Base-by-base conservation (phyloP, 345 rosid species). In the Salix viminalis region DNA sequence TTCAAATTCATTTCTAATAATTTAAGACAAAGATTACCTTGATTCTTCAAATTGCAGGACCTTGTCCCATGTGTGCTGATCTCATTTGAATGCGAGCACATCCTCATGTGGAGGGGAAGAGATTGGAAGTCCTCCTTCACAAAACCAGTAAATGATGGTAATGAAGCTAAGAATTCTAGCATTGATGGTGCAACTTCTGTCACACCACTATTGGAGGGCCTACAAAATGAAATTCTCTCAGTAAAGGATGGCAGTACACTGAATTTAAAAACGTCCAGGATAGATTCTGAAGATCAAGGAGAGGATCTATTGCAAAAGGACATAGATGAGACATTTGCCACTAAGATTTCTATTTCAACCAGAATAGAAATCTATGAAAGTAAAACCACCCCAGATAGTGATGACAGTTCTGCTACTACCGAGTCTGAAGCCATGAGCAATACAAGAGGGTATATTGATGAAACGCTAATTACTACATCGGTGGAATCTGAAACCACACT, bases 21-120 rank as follows among this genome's bases (percentile, higher is more conserved):
- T 37, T 36, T 24, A n/a, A 23, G 23, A 54, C 19, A 41, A 19
- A 19, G 5, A 56, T 64, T 46, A 39, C 41, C 50, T 60, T 24
- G 60, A 58, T 36, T 81, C 65, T 60, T 64, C 23, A 21, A 48
- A 73, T 81, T 46, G 71, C 90, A 93, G 99, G 99, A 90, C 37
- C 89, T 93, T 77, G 97, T 95, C 68, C 96, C 97, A 7, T 91
- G 98, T 67, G 91, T 90, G 76, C 86, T 93, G 44, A 87, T 95
- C 67, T 91, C 98, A 46, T 95, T 91, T 89, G 93, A 91, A 67
- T 60, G 65, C 8, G 93, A 95, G 79, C 94, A 90, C 73, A 89
- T 95, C 80, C 94, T 95, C 34, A 80, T 91, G 64, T 95, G 96
- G 97, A 87, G 97, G 76, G 98, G 99, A 80, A 86, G 34, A 72